Conservation (phyloP, 129 eudicot species). For the Deinandra increscens region DNA sequence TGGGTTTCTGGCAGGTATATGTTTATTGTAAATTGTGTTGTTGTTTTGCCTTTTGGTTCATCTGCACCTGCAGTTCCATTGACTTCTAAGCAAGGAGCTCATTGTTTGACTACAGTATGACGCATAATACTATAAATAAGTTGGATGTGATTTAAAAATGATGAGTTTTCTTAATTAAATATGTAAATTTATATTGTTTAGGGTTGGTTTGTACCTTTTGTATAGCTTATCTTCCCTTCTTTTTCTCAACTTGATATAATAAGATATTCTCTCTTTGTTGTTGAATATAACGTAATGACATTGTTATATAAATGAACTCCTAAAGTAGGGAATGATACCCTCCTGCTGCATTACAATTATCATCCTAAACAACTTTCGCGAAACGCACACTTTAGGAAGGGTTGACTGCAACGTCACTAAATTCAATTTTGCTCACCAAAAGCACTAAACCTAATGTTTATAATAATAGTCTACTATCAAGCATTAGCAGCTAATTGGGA, state of each 20-base stretch:
- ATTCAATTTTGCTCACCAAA: neutral
- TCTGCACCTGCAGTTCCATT: slow-evolving; percentile 56
- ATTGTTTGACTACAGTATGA: slow-evolving; percentile 56
- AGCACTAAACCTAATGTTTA: neutral
- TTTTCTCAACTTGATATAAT: slow-evolving; percentile 15
- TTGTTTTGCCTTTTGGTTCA: slow-evolving; percentile 56
- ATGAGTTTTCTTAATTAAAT: slow-evolving; percentile 11
- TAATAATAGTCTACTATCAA: neutral
- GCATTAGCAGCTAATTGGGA: neutral
- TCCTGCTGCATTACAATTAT: neutral
- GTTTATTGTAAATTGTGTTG: slow-evolving; percentile 61
- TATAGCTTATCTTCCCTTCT: slow-evolving; percentile 16
- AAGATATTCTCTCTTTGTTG: slow-evolving; percentile 12
- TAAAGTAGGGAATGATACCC: neutral
- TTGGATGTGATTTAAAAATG: slow-evolving; percentile 8
- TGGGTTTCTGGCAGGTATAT: slow-evolving; percentile 76
- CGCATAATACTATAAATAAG: slow-evolving; percentile 16
- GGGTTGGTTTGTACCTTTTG: slow-evolving; percentile 16
- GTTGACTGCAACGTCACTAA: neutral
- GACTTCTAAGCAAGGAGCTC: slow-evolving; percentile 55
- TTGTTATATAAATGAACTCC: neutral
- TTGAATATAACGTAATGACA: neutral
- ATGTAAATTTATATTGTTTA: slow-evolving; percentile 19
- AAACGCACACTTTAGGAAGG: neutral
- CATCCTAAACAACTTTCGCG: neutral